These are phyloP conservation scores for Solanum corneliomulleri DNA, from an alignment of 257 asterid species.

Conservation along the genomic window DNA sequence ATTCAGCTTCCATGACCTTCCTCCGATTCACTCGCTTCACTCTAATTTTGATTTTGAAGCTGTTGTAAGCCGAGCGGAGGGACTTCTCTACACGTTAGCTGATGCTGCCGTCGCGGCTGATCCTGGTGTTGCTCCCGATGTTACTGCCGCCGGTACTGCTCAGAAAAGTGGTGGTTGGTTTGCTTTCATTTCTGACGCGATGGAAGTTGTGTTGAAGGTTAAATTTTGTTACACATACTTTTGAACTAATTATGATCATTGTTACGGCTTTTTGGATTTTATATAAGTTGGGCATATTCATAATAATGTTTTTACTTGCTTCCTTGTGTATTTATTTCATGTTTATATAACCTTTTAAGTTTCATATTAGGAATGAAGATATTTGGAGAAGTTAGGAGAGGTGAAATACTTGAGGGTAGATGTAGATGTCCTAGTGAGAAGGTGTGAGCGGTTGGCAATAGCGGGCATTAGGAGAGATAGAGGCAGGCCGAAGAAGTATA, in stretches of 20 bases:
- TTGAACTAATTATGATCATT: not conserved
- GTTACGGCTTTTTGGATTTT: not conserved
- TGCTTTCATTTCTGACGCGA: constrained; percentile 83
- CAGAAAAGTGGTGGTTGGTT: constrained; percentile 94
- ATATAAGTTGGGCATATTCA: not conserved
- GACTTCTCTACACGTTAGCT: constrained; percentile 75
- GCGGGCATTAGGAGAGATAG: not conserved
- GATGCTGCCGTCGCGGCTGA: constrained; percentile 81
- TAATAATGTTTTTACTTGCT: not conserved
- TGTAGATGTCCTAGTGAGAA: not conserved
- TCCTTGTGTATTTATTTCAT: not conserved
- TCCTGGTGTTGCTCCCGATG: constrained; percentile 29
- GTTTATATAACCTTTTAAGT: not conserved
- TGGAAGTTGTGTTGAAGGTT: constrained; percentile 97
- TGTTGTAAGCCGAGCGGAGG: constrained; percentile 54
- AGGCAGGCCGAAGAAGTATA: not conserved
- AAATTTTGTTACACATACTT: not conserved
- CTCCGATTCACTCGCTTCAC: constrained; percentile 28
- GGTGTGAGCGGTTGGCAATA: not conserved
- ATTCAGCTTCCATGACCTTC: constrained; percentile 62
- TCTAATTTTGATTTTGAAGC: constrained; percentile 35
- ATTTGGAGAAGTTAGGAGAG: not conserved
- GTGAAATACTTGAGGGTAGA: not conserved
- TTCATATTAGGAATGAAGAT: not conserved
- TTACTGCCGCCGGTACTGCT: constrained; percentile 13